phyloP scores from a whole-genome alignment of 1,284 basidiomycete species.

The Hymenochaete sp. region DNA sequence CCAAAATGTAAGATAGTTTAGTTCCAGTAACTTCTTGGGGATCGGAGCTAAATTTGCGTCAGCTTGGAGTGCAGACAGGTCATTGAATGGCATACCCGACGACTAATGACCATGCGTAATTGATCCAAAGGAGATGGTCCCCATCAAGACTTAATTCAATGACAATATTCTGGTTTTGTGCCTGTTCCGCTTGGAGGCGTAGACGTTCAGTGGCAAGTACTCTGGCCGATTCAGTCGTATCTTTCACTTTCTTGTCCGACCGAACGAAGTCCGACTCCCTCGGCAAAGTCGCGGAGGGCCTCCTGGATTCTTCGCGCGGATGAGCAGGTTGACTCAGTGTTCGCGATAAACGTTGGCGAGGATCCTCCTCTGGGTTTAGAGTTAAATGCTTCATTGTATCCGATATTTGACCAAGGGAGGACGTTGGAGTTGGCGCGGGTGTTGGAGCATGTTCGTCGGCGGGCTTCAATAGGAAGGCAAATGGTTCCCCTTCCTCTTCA shows the following conservation, averaged over 20 bases:
- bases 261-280: slow-evolving; percentile 16
- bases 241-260: slow-evolving; percentile 36
- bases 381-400: slow-evolving; percentile 10
- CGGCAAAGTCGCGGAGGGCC: slow-evolving; percentile 5
- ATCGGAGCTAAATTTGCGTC: slow-evolving; percentile 53
- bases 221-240: slow-evolving; percentile 61
- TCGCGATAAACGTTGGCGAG: slow-evolving; percentile 12
- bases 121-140: slow-evolving; percentile 88
- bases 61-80: slow-evolving; percentile 8
- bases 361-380: slow-evolving; percentile 13
- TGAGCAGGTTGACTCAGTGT: slow-evolving; percentile 13
- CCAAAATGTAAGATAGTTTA: slow-evolving; percentile 77
- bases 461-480: slow-evolving; percentile 85
- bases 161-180: slow-evolving; percentile 90
- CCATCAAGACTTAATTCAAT: slow-evolving; percentile 92
- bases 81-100: slow-evolving; percentile 64
- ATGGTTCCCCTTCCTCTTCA: slow-evolving; percentile 79
- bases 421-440: slow-evolving; percentile 28
- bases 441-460: slow-evolving; percentile 43
- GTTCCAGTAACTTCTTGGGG: slow-evolving; percentile 74
- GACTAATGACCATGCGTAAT: slow-evolving; percentile 89
- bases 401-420: slow-evolving; percentile 32
- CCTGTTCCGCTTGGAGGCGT: slow-evolving; percentile 81
- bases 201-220: slow-evolving; percentile 78
- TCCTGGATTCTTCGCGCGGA: slow-evolving; percentile 5